Percentiles rank a stretch among this genome's conserved stretches.
Evolutionary conservation across 177 flowering plant genomes (phyloP).

Genomic region (Tripterygium wilfordii): DNA sequence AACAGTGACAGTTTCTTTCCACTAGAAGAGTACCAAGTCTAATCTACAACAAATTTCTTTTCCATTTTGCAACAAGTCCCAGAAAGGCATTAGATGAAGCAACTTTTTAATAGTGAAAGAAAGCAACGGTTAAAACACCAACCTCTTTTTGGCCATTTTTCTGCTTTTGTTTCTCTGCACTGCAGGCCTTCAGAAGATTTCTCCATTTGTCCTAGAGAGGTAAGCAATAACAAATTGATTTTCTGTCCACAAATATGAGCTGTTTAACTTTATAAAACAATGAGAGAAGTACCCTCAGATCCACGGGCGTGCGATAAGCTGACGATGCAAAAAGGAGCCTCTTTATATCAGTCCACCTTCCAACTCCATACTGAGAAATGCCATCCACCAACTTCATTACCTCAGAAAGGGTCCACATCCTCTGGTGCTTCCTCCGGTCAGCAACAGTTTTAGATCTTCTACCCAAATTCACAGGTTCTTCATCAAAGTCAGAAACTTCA

Average conservation of each 20-base stretch:
- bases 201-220: constrained; percentile 86
- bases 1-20: no score
- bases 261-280: constrained; percentile 1
- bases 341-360: constrained; percentile 80
- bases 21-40: no score
- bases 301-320: constrained; percentile 70
- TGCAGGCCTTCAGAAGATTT: constrained; percentile 74
- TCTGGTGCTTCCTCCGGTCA: constrained; percentile 62
- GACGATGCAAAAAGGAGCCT: constrained; percentile 58
- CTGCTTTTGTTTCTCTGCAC: constrained; percentile 27
- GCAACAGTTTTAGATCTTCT: constrained; percentile 19
- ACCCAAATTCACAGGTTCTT: constrained; percentile 23
- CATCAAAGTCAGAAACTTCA: constrained; percentile 36
- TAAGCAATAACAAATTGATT: neutral
- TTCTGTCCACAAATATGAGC: neutral
- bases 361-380: constrained; percentile 71
- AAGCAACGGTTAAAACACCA: neutral
- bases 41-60: neutral
- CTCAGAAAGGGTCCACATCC: constrained; percentile 70
- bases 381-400: constrained; percentile 77
- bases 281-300: constrained; percentile 60
- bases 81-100: no score
- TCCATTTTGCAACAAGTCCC: no score
- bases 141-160: constrained; percentile 48
- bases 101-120: neutral